phyloP scores from a whole-genome alignment of 106 monocot species.

The Gastrodia elata region DNA sequence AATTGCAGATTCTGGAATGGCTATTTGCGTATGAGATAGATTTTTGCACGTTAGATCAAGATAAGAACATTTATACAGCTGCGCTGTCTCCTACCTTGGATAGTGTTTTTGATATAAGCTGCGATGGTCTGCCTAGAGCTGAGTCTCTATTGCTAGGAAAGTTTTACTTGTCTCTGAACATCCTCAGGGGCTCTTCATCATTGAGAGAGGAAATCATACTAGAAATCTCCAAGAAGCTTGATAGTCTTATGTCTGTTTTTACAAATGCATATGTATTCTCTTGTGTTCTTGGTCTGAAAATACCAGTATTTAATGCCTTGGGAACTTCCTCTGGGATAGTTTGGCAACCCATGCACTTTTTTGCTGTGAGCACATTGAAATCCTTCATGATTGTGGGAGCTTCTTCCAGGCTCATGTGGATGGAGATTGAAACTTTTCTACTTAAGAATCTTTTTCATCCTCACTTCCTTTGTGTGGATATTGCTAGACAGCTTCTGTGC shows the following conservation, averaged over 20 bases:
- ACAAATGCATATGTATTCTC: constrained; percentile 50
- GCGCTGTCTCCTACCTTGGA: constrained; percentile 11
- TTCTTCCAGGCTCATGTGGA: constrained; percentile 37
- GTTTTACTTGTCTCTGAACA: constrained; percentile 55
- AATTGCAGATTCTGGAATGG: constrained; percentile 44
- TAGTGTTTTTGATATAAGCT: constrained; percentile 21
- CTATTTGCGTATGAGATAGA: constrained; percentile 38
- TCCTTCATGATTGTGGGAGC: constrained; percentile 63
- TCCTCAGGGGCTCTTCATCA: constrained; percentile 51
- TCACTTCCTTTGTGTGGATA: constrained; percentile 66
- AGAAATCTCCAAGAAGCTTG: constrained; percentile 54
- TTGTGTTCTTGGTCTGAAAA: constrained; percentile 40
- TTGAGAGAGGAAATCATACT: constrained; percentile 56
- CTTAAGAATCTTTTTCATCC: constrained; percentile 64
- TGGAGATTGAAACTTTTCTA: constrained; percentile 54
- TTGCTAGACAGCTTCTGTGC: constrained; percentile 61
- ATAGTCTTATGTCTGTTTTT: constrained; percentile 39
- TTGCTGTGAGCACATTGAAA: constrained; percentile 47
- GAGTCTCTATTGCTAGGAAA: constrained; percentile 36
- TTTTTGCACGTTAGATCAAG: constrained; percentile 2
- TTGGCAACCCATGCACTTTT: constrained; percentile 53
- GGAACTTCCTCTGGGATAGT: constrained; percentile 25
- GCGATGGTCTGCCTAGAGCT: constrained; percentile 16
- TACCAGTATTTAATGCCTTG: constrained; percentile 36
- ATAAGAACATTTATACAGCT: constrained; percentile 11